phyloP scores from a whole-genome alignment of 2,329 filamentous ascomycete species.

The Bipolaris sorokiniana region DNA sequence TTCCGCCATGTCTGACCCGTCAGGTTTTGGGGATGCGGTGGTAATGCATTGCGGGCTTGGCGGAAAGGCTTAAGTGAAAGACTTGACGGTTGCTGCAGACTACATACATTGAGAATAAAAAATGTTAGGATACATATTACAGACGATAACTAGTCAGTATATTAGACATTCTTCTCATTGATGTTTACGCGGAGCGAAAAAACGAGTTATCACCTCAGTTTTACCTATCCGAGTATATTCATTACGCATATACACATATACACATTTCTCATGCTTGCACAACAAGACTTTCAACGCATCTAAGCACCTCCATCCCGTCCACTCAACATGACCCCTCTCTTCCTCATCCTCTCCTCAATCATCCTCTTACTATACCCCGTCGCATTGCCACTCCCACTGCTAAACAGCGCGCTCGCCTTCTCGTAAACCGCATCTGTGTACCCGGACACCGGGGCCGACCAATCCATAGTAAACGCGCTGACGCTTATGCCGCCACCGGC shows the following conservation, averaged over 20 bases:
- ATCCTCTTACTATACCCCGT: conserved; percentile 28
- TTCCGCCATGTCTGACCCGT: conserved; percentile 18
- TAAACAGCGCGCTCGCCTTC: conserved; percentile 22
- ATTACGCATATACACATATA: no score
- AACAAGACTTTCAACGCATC: neutral
- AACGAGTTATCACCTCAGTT: neutral
- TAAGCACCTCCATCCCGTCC: conserved; percentile 10
- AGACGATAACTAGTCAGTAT: no score
- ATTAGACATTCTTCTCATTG: no score
- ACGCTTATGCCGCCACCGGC: conserved; percentile 53
- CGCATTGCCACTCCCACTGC: conserved; percentile 2
- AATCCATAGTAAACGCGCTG: conserved; percentile 59
- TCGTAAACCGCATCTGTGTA: conserved; percentile 31
- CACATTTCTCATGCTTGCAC: no score
- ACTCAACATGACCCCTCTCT: conserved; percentile 19
- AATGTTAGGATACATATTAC: no score
- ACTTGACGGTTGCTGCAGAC: no score
- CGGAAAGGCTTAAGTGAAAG: conserved; percentile 21
- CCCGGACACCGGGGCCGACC: conserved; percentile 53
- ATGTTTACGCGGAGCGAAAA: neutral
- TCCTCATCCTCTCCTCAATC: conserved; percentile 26
- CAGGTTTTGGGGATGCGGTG: conserved; percentile 17
- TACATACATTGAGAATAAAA: no score
- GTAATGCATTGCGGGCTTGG: conserved; percentile 22
- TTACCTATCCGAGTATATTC: no score